These are phyloP conservation scores for Batkoa obscura DNA, from an alignment of 371 early-diverging fungal species.

Conservation along the genomic window DNA sequence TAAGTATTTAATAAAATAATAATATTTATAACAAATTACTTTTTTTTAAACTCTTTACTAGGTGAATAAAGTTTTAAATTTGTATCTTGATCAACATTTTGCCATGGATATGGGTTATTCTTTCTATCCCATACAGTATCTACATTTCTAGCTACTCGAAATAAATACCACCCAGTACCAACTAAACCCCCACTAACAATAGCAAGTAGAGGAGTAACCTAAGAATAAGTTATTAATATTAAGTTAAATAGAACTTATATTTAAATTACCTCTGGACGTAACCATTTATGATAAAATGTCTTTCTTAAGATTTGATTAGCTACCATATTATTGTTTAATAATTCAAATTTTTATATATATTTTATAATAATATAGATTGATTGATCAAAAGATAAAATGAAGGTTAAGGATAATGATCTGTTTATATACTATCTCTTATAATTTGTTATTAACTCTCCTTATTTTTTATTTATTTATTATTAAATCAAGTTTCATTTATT, in stretches of 20 bases:
- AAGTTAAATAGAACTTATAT: neutral
- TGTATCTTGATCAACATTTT: conserved; percentile 34
- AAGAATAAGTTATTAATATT: neutral
- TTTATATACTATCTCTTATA: no score
- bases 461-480: no score
- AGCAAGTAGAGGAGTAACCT: conserved; percentile 39
- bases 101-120: conserved; percentile 40
- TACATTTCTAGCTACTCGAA: conserved; percentile 34
- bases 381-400: no score
- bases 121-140: conserved; percentile 43
- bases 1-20: no score
- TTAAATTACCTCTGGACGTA: conserved; percentile 19
- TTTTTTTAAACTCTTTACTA: conserved; percentile 10
- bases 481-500: no score
- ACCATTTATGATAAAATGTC: conserved; percentile 21
- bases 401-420: no score
- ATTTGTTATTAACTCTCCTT: no score
- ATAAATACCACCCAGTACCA: conserved; percentile 32
- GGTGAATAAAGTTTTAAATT: conserved; percentile 38
- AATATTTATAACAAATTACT: neutral
- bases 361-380: no score
- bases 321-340: no score
- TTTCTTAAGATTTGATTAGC: neutral
- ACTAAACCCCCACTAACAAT: conserved; percentile 32
- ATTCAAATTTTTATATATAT: no score